These are phyloP conservation scores for Fusarium vanettenii DNA, from an alignment of 2,329 filamentous ascomycete species.

Conservation along the genomic window DNA sequence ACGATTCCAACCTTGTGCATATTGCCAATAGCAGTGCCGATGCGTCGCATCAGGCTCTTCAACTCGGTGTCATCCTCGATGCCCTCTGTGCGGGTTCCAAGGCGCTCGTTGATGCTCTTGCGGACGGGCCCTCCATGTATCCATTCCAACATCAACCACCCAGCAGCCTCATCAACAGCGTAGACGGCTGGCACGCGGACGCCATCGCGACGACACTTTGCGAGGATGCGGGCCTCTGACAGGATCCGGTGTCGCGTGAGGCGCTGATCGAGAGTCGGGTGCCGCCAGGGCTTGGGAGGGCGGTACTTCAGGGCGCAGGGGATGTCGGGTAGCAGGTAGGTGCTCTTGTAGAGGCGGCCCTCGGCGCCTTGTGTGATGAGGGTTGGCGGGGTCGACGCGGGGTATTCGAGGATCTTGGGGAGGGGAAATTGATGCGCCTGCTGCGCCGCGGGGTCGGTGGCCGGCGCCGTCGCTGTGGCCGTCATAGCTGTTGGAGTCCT, in stretches of 20 bases:
- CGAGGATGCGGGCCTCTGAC: conserved; percentile 87
- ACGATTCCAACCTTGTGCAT: conserved; percentile 89
- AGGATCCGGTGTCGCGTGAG: conserved; percentile 89
- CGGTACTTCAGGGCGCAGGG: conserved; percentile 91
- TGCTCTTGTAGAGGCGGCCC: conserved; percentile 90
- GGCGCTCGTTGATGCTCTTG: conserved; percentile 75
- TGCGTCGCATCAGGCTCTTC: conserved; percentile 72
- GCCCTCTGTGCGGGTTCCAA: conserved; percentile 60
- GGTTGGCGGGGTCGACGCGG: conserved; percentile 67
- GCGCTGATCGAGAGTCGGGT: conserved; percentile 87
- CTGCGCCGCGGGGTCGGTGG: conserved; percentile 34
- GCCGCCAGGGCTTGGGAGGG: conserved; percentile 90
- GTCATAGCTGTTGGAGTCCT: conserved; percentile 1
- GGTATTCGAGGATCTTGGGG: conserved; percentile 73
- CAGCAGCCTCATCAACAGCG: conserved; percentile 70
- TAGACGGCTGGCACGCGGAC: conserved; percentile 86
- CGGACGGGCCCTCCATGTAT: conserved; percentile 79
- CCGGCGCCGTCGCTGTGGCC: conserved; percentile 23
- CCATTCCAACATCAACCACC: conserved; percentile 89
- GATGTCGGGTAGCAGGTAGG: conserved; percentile 75
- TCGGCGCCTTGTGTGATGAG: conserved; percentile 96
- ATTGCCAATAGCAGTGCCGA: conserved; percentile 77
- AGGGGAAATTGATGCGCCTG: conserved; percentile 59
- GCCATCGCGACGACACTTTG: conserved; percentile 81
- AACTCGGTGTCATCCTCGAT: conserved; percentile 62